Base-by-base conservation (phyloP, 1,284 basidiomycete genomes). In the Mixia osmundae region DNA sequence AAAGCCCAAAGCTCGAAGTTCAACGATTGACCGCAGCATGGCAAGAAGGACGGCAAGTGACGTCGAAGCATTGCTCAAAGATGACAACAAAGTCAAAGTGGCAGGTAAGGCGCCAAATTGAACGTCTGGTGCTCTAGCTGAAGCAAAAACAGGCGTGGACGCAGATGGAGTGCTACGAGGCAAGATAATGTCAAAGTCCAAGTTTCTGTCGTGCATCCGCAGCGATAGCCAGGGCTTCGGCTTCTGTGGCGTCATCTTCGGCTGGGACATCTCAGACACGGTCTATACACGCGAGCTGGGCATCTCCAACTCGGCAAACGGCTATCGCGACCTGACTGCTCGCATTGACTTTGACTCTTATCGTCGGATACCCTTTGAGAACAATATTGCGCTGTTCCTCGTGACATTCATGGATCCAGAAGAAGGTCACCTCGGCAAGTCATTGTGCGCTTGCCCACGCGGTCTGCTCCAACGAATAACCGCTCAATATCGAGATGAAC, bases 81-180 rank as follows among this genome's bases (percentile, higher is more conserved):
- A 67, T 49, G 78, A 83, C 56, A 69, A 60, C 55, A 89, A 87
- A 57, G 71, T 94, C 52, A 91, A 91, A 59, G 76, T 94, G 21
- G 85, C 44, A 52, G 56, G 55, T 18, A 47, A n/a, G n/a, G n/a
- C n/a, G n/a, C n/a, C n/a, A n/a, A n/a, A n/a, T n/a, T n/a, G n/a
- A n/a, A n/a, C n/a, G n/a, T n/a, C n/a, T n/a, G n/a, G n/a, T n/a
- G n/a, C n/a, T n/a, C n/a, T n/a, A n/a, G n/a, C n/a, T n/a, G n/a
- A n/a, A n/a, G n/a, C n/a, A n/a, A n/a, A n/a, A n/a, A n/a, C n/a
- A n/a, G n/a, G n/a, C n/a, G n/a, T 59, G 33, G 58, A 59, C 40
- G 79, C 87, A 31, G 89, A 97, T 56, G 89, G 89, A 25, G 71
- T 95, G 14, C 64, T 94, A 11, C 67, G 87, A 32, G 87, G 87